A percentile compares a stretch with the other conserved stretches of the same genome.
Conservation (phyloP, 805 yeast species). For the Middelhovenomyces tepae region DNA sequence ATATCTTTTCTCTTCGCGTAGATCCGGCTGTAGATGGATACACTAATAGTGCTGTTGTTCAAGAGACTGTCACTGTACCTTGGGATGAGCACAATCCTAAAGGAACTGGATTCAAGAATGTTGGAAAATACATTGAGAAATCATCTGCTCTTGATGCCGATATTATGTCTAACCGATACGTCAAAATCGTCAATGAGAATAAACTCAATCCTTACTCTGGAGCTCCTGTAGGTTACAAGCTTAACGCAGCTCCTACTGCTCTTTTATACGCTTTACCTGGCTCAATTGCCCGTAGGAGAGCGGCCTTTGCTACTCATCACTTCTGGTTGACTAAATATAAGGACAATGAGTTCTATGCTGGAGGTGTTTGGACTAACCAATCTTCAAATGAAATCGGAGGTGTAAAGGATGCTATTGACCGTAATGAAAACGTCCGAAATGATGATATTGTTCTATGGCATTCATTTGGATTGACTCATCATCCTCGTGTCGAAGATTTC, state of each 20-base stretch:
- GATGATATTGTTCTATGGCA: constrained; percentile 75
- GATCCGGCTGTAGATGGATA: constrained; percentile 81
- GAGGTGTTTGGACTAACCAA: constrained; percentile 83
- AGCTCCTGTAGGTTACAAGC: constrained; percentile 71
- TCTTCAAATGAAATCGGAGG: constrained; percentile 63
- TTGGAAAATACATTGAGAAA: constrained; percentile 57
- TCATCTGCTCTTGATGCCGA: constrained; percentile 67
- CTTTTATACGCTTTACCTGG: constrained; percentile 60
- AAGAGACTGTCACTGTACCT: constrained; percentile 58
- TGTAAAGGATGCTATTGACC: constrained; percentile 55
- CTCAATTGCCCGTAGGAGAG: constrained; percentile 63
- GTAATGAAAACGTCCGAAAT: constrained; percentile 59
- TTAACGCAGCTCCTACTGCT: constrained; percentile 69
- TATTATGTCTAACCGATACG: constrained; percentile 65
- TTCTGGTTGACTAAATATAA: constrained; percentile 74
- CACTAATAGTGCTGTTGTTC: constrained; percentile 61
- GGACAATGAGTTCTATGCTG: constrained; percentile 66
- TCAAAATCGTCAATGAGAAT: constrained; percentile 69
- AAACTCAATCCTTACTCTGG: constrained; percentile 59
- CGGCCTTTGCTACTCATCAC: constrained; percentile 67
- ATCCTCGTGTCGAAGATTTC: constrained; percentile 79
- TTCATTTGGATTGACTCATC: constrained; percentile 71
- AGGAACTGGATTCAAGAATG: constrained; percentile 60
- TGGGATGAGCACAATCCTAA: constrained; percentile 49
- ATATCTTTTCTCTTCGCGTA: constrained; percentile 66